phyloP scores from a whole-genome alignment of 345 rosid species.

The Brassica cretica region DNA sequence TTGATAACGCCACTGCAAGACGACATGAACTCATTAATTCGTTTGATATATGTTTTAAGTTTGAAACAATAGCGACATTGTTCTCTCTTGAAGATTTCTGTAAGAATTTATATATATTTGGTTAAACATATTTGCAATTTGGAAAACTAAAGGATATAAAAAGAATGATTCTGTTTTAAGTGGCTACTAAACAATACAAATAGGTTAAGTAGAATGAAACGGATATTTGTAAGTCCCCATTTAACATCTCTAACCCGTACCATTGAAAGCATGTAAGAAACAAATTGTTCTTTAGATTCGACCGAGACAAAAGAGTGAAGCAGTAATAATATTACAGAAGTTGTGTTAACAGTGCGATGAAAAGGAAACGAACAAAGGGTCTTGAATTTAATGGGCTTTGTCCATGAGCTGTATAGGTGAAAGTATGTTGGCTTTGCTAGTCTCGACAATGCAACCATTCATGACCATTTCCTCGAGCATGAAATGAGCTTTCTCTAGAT shows the following conservation, averaged over 20 bases:
- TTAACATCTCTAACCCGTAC: background rate
- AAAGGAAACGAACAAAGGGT: background rate
- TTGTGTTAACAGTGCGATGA: background rate
- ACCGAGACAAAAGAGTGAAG: background rate
- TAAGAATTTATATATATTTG: background rate
- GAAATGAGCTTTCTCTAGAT: slow-evolving; percentile 97
- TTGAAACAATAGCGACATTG: background rate
- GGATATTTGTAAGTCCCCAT: background rate
- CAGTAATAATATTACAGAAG: slow-evolving; percentile 12
- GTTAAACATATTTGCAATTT: background rate
- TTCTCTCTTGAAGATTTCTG: background rate
- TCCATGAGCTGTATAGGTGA: slow-evolving; percentile 88
- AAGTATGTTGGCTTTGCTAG: slow-evolving; percentile 84
- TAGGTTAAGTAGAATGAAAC: background rate
- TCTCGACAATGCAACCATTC: slow-evolving; percentile 94
- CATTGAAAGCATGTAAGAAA: background rate
- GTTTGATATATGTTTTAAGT: background rate
- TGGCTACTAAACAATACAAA: background rate
- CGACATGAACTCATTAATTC: background rate
- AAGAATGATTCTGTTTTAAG: background rate
- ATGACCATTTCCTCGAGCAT: slow-evolving; percentile 98
- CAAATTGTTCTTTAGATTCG: background rate
- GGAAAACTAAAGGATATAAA: background rate
- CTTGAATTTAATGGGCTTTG: slow-evolving; percentile 51
- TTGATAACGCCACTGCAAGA: background rate